Evolutionary conservation across 2,329 filamentous ascomycete species (phyloP).

Genomic region (Dothistroma septosporum): DNA sequence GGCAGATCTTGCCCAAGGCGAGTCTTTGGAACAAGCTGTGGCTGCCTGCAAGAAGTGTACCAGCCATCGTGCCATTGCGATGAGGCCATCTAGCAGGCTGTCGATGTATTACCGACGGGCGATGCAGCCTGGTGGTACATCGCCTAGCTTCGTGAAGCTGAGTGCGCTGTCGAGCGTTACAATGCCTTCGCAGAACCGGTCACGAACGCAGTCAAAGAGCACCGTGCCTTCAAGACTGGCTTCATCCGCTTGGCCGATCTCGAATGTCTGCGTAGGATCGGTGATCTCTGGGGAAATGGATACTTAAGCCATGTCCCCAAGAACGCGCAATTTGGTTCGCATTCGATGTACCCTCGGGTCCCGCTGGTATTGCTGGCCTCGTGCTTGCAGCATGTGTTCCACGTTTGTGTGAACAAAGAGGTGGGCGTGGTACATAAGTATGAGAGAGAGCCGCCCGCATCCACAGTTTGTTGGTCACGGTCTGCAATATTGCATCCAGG

Average conservation of each 20-base stretch:
- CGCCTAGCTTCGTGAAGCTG: slow-evolving; percentile 11
- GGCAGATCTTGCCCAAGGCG: slow-evolving; percentile 12
- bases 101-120: slow-evolving; percentile 12
- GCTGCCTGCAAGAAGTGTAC: slow-evolving; percentile 14
- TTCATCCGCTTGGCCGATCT: neutral
- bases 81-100: slow-evolving; percentile 13
- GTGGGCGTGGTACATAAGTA: neutral
- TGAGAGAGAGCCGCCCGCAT: neutral
- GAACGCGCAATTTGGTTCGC: neutral
- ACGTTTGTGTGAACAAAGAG: neutral
- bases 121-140: slow-evolving; percentile 6
- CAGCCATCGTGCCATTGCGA: slow-evolving; percentile 18
- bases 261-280: neutral
- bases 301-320: neutral
- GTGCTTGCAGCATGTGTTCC: neutral
- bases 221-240: slow-evolving; percentile 1
- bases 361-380: neutral
- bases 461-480: neutral
- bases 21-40: slow-evolving; percentile 1
- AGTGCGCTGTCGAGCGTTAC: slow-evolving; percentile 16
- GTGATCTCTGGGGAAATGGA: neutral
- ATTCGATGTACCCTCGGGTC: neutral
- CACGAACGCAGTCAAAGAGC: slow-evolving; percentile 17
- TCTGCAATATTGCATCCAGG: neutral
- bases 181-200: slow-evolving; percentile 14